phyloP scores from a whole-genome alignment of 768 basidiomycete genomes.

The Trametes maxima region DNA sequence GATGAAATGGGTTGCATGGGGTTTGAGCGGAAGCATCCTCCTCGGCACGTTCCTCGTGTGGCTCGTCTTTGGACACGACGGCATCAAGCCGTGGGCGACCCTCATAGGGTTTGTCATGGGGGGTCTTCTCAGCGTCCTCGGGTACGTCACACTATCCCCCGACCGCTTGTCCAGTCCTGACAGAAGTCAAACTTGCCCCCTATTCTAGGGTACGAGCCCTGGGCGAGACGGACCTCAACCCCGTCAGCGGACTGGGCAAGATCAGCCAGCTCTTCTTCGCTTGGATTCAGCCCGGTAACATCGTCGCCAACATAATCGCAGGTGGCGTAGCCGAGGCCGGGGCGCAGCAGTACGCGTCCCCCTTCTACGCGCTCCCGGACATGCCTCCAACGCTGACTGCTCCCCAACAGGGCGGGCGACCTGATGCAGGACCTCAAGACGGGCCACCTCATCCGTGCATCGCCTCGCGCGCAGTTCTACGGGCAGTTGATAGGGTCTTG shows the following conservation, averaged over 20 bases:
- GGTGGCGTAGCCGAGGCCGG: slow-evolving; percentile 96
- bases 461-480: slow-evolving; percentile 92
- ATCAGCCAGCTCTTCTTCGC: slow-evolving; percentile 94
- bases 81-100: slow-evolving; percentile 95
- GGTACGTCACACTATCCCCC: slow-evolving; percentile 49
- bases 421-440: slow-evolving; percentile 99
- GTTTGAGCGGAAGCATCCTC: slow-evolving; percentile 61
- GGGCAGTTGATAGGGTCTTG: slow-evolving; percentile 91
- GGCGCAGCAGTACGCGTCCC: slow-evolving; percentile 74
- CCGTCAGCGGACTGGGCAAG: slow-evolving; percentile 92
- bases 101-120: slow-evolving; percentile 82
- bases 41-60: slow-evolving; percentile 82
- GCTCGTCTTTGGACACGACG: slow-evolving; percentile 86
- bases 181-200: not conserved
- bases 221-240: slow-evolving; percentile 94
- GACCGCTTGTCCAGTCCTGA: not conserved
- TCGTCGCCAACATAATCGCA: slow-evolving; percentile 97
- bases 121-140: slow-evolving; percentile 82
- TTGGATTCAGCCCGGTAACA: slow-evolving; percentile 90
- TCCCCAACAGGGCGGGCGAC: slow-evolving; percentile 76
- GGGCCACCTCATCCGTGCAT: slow-evolving; percentile 88
- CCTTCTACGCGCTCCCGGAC: not conserved
- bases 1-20: slow-evolving; percentile 70
- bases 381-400: not conserved
- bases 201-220: slow-evolving; percentile 79